Base-by-base conservation (phyloP, 1,284 basidiomycete genomes). In the Sanghuangporus weigelae region DNA sequence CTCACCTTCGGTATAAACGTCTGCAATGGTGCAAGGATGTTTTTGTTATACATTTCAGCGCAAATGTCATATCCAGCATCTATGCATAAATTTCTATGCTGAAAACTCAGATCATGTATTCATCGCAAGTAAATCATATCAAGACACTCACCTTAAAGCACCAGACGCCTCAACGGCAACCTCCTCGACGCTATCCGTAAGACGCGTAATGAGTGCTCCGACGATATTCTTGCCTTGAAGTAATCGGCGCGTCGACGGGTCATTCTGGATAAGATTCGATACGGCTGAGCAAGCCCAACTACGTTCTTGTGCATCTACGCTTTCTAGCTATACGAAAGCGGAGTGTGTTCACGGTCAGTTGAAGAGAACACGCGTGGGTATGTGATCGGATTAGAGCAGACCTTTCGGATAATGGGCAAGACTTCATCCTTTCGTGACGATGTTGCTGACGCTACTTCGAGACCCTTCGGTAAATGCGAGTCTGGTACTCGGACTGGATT, bases 21-120 rank as follows among this genome's bases (percentile, higher is more conserved):
- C 69, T 80, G 85, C 62, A 94, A 74, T 0, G 91, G 92, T 1
- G 86, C 81, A 61, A 96, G 79, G 60, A 97, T 87, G 68, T 91
- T 91, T 78, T 97, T 97, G 76, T 98, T 97, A 76, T 90, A 96
- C 93, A 98, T 96, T 75, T 97, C 93, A 3, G 90, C 92, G 70
- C 94, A 95, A 49, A 96, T 91, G 70, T 96, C 93, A 70, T 91
- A 91, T 49, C 95, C 95, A 23, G 93, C 95, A 72, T 97, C 95
- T 70, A 98, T 90, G 69, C 93, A 95, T 26, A 97, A 76, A 76
- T 97, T 98, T 68, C 95, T 95, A 69, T 19, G 68, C 38, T 16
- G 51, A 16, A 39, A 16, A 38, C 23, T 35, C 4, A 35, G 54
- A 14, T 21, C 8, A n/a, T 16, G 16, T 46, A 7, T 19, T 46